Evolutionary conservation across 2,329 filamentous ascomycete genomes (phyloP).

Genomic region (Aspergillus thermomutatus): DNA sequence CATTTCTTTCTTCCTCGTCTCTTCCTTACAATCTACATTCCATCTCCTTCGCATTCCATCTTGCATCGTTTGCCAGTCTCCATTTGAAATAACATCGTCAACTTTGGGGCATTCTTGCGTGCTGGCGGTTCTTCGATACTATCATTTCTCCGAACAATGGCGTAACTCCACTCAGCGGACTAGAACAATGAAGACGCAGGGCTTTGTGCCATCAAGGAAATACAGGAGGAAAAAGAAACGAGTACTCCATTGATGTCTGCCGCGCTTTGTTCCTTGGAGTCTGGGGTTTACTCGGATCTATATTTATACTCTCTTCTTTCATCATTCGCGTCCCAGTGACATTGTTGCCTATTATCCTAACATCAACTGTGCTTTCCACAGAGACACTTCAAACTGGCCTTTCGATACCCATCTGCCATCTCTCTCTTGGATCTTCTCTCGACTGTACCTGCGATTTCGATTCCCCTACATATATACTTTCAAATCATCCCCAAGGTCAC

Average conservation of each 20-base stretch:
- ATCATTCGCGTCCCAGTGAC: background rate
- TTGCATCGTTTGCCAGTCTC: background rate
- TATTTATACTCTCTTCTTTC: background rate
- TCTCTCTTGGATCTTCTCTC: background rate
- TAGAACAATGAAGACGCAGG: conserved; percentile 15
- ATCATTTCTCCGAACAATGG: conserved; percentile 18
- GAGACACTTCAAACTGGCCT: background rate
- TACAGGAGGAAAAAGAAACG: conserved; percentile 17
- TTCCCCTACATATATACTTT: background rate
- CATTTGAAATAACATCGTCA: background rate
- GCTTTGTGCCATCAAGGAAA: conserved; percentile 11
- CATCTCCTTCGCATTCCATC: background rate
- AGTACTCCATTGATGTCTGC: conserved; percentile 8
- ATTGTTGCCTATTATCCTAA: background rate
- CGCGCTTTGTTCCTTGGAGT: background rate
- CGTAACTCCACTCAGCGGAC: conserved; percentile 13
- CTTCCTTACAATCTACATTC: background rate
- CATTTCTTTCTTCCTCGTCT: background rate
- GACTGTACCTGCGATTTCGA: background rate
- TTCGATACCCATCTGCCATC: background rate
- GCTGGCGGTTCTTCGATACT: conserved; percentile 8
- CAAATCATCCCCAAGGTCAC: background rate
- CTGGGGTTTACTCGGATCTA: background rate
- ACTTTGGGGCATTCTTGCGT: conserved; percentile 6
- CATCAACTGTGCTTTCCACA: background rate